These are phyloP conservation scores for Wallacemonas sp. DNA, from an alignment of 208 protist genomes.

Conservation along the genomic window DNA sequence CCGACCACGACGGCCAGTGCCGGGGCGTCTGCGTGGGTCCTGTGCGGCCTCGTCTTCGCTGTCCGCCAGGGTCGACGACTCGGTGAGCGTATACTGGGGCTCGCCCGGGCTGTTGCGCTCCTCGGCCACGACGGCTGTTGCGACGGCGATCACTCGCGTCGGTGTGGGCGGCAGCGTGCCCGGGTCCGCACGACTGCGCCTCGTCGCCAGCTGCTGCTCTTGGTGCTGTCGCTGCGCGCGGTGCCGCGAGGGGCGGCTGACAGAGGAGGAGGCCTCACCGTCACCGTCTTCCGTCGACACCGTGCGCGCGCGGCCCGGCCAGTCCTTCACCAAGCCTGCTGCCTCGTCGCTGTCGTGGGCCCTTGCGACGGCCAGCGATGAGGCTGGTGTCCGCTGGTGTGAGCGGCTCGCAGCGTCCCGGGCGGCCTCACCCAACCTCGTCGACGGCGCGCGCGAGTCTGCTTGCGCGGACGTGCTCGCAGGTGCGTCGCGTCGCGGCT, in stretches of 20 bases:
- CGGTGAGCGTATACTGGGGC: not conserved
- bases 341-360: not conserved
- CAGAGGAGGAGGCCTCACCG: not conserved
- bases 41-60: not conserved
- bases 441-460: too few relatives aligned
- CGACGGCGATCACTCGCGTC: not conserved
- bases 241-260: not conserved
- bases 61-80: not conserved
- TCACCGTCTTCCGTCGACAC: not conserved
- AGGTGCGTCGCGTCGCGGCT: too few relatives aligned
- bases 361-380: too few relatives aligned
- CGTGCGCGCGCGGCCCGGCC: slow-evolving; percentile 4
- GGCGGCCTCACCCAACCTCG: too few relatives aligned
- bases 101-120: not conserved
- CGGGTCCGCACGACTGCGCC: not conserved
- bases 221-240: slow-evolving; percentile 15
- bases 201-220: not conserved
- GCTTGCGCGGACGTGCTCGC: too few relatives aligned
- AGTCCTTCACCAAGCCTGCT: not conserved
- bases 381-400: too few relatives aligned
- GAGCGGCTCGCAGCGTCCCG: too few relatives aligned
- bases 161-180: not conserved
- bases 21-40: not conserved
- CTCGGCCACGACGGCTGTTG: not conserved
- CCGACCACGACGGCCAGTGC: not conserved